These are phyloP conservation scores for Prototheca wickerhamii DNA, from an alignment of 163 green algal species.

Conservation along the genomic window DNA sequence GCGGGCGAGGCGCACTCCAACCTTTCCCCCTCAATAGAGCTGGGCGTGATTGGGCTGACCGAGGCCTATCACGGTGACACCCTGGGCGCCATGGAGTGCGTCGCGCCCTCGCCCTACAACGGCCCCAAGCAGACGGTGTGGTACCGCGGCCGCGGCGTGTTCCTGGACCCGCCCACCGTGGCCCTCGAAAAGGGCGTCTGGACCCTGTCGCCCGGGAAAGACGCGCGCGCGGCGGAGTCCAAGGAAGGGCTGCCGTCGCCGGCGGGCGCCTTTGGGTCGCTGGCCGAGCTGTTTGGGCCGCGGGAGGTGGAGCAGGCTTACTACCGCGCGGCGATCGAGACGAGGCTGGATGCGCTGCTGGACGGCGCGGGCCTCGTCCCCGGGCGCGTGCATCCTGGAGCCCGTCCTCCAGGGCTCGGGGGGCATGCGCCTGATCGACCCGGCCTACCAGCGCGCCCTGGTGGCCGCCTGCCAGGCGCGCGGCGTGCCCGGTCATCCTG, in stretches of 20 bases:
- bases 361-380: neutral
- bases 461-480: slow-evolving; percentile 44
- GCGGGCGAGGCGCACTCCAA: neutral
- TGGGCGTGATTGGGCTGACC: slow-evolving; percentile 71
- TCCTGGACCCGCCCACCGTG: slow-evolving; percentile 72
- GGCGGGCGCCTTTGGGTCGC: slow-evolving; percentile 5
- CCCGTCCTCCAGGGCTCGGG: slow-evolving; percentile 81
- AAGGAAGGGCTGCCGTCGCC: neutral
- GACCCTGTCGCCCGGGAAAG: slow-evolving; percentile 17
- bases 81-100: slow-evolving; percentile 85
- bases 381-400: slow-evolving; percentile 54
- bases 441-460: slow-evolving; percentile 72
- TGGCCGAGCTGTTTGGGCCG: slow-evolving; percentile 13
- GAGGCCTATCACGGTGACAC: slow-evolving; percentile 96
- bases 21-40: neutral
- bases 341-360: slow-evolving; percentile 21
- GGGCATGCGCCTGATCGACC: slow-evolving; percentile 90
- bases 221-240: neutral
- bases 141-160: slow-evolving; percentile 59
- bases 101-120: slow-evolving; percentile 75
- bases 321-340: slow-evolving; percentile 35
- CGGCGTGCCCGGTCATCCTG: slow-evolving; percentile 78
- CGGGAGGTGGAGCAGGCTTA: neutral
- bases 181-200: slow-evolving; percentile 41
- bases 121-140: slow-evolving; percentile 68